Conservation (phyloP, 75 land plant species). For the Sequoiadendron giganteum region DNA sequence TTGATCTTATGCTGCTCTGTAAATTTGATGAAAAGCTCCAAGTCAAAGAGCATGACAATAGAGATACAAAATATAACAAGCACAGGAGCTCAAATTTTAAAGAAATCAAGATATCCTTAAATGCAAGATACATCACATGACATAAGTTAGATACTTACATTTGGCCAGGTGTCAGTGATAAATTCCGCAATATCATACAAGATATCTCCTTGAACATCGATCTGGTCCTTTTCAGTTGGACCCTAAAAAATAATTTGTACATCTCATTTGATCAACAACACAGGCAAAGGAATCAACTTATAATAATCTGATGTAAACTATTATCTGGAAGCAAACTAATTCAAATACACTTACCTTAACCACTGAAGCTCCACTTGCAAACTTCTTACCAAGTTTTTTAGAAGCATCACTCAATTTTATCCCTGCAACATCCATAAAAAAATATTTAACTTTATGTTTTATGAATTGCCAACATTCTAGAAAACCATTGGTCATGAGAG, state of each 20-base stretch:
- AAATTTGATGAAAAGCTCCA: neutral
- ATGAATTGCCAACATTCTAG: neutral
- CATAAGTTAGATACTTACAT: conserved; percentile 47
- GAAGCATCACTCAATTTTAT: conserved; percentile 94
- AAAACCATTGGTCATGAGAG: neutral
- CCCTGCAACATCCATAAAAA: conserved; percentile 40
- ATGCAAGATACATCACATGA: conserved; percentile 1
- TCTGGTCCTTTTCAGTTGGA: conserved; percentile 97
- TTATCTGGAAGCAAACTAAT: neutral
- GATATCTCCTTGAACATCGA: conserved; percentile 98
- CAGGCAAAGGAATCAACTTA: neutral
- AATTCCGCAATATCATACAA: conserved; percentile 90
- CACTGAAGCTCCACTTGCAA: conserved; percentile 99
- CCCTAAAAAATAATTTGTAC: conserved; percentile 44
- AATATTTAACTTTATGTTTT: neutral
- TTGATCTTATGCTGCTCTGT: neutral
- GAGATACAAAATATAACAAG: neutral
- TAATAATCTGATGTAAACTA: neutral
- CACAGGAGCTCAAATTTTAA: neutral
- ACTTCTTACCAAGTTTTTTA: conserved; percentile 98
- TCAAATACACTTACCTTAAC: conserved; percentile 63
- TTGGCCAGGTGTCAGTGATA: conserved; percentile 88
- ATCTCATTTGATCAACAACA: neutral
- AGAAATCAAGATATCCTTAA: neutral
- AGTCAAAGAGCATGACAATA: neutral